These are phyloP conservation scores for Fusarium palustre DNA, from an alignment of 2,329 filamentous ascomycete genomes.

Conservation along the genomic window DNA sequence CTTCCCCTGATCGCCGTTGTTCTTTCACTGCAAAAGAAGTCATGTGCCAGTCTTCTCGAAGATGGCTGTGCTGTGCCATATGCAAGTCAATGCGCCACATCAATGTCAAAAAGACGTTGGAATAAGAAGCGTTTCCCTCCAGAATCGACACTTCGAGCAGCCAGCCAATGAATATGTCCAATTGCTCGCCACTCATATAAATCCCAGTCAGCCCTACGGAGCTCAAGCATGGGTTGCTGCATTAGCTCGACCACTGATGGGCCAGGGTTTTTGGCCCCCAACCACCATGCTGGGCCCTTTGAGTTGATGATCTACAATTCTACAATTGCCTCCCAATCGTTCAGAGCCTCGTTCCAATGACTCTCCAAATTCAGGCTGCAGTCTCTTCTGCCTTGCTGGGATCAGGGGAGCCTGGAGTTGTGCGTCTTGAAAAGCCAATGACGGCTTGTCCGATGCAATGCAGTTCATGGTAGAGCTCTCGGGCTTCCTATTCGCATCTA, in stretches of 20 bases:
- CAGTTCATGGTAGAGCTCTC: conserved; percentile 3
- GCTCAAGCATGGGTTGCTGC: conserved; percentile 34
- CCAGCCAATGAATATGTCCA: conserved; percentile 20
- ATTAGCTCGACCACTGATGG: conserved; percentile 45
- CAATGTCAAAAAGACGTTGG: conserved; percentile 11
- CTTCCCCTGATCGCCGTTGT: conserved; percentile 9
- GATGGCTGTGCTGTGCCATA: conserved; percentile 11
- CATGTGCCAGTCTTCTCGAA: conserved; percentile 24
- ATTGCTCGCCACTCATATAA: conserved; percentile 32
- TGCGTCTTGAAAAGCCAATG: conserved; percentile 40
- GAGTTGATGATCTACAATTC: conserved; percentile 40
- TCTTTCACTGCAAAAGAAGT: not conserved
- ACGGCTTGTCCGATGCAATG: conserved; percentile 22
- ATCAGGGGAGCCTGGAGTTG: conserved; percentile 39
- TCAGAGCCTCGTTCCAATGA: conserved; percentile 38
- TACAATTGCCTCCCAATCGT: conserved; percentile 31
- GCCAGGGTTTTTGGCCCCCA: conserved; percentile 41
- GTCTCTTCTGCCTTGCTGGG: conserved; percentile 41
- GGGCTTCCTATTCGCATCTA: conserved; percentile 3
- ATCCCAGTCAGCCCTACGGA: conserved; percentile 45
- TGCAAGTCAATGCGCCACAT: conserved; percentile 24
- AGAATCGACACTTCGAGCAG: conserved; percentile 2
- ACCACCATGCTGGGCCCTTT: conserved; percentile 31
- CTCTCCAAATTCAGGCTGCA: conserved; percentile 42
- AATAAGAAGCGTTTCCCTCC: conserved; percentile 14